Percentiles rank a stretch among this genome's conserved stretches.
Evolutionary conservation across 2,329 filamentous ascomycete species (phyloP).

Genomic region (Didymella segeticola): DNA sequence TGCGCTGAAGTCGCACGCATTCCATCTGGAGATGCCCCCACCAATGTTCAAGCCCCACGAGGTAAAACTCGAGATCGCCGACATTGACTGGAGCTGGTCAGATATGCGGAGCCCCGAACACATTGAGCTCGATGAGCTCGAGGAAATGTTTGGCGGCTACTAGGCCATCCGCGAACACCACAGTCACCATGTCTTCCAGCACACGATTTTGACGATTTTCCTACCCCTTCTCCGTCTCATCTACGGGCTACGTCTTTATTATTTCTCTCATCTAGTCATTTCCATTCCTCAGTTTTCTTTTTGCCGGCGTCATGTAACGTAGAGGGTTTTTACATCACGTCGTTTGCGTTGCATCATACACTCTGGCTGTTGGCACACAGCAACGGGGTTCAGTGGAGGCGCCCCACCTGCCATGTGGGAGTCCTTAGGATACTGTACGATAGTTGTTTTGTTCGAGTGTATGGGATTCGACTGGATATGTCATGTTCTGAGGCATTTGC

Average conservation of each 20-base stretch:
- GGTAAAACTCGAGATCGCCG: constrained; percentile 42
- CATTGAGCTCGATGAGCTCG: constrained; percentile 91
- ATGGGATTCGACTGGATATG: constrained; percentile 26
- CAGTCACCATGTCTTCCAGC: constrained; percentile 18
- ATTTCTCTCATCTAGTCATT: constrained; percentile 37
- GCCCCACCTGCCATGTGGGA: constrained; percentile 20
- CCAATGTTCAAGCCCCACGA: constrained; percentile 41
- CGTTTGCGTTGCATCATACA: constrained; percentile 41
- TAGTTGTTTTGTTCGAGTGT: constrained; percentile 39
- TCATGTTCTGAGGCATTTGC: constrained; percentile 36
- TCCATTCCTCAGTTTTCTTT: constrained; percentile 23
- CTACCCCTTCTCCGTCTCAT: constrained; percentile 24
- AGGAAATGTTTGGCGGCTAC: constrained; percentile 80
- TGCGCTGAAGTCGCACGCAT: constrained; percentile 49
- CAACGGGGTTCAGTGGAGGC: constrained; percentile 19
- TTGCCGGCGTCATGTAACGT: constrained; percentile 31
- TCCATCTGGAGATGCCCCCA: constrained; percentile 43
- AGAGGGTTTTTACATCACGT: constrained; percentile 36
- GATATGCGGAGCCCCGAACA: constrained; percentile 78
- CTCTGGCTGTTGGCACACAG: constrained; percentile 26
- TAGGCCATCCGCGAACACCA: constrained; percentile 49
- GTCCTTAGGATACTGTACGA: constrained; percentile 32
- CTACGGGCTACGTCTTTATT: constrained; percentile 25
- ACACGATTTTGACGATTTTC: constrained; percentile 43
- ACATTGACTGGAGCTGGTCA: constrained; percentile 41